These are phyloP conservation scores for Mortierella antarctica DNA, from an alignment of 192 early-diverging fungal species.

Conservation along the genomic window DNA sequence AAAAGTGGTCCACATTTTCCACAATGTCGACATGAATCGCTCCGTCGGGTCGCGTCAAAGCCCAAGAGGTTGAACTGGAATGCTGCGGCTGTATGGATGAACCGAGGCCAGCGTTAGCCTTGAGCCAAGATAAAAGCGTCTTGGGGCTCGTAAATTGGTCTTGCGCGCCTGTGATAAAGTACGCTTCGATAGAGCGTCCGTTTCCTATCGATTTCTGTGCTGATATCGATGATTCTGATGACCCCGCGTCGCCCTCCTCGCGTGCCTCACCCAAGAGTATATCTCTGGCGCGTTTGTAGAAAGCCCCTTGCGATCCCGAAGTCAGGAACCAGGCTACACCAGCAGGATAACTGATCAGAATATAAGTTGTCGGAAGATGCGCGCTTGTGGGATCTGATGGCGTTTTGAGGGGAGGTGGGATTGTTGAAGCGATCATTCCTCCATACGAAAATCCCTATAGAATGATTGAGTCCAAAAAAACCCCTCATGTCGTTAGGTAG, in stretches of 20 bases:
- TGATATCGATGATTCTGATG: background rate
- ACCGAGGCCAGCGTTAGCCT: constrained; percentile 32
- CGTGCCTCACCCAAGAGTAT: constrained; percentile 19
- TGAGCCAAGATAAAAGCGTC: constrained; percentile 36
- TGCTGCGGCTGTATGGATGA: constrained; percentile 2
- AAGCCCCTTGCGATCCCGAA: constrained; percentile 24
- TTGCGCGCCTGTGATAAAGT: constrained; percentile 41
- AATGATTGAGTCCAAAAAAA: background rate
- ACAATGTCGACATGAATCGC: constrained; percentile 41
- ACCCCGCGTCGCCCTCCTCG: background rate
- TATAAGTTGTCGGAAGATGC: constrained; percentile 38
- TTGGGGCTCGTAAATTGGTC: constrained; percentile 48
- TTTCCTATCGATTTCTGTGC: background rate
- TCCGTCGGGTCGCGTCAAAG: constrained; percentile 34
- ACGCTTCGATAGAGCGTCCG: constrained; percentile 18
- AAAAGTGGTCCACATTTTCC: constrained; percentile 43
- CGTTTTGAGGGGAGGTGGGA: constrained; percentile 37
- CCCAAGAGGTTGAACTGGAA: background rate
- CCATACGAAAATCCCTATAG: constrained; percentile 48
- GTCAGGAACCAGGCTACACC: constrained; percentile 54
- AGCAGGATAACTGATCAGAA: constrained; percentile 44
- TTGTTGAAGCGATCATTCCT: constrained; percentile 44
- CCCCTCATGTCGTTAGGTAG: background rate
- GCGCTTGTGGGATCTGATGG: constrained; percentile 20
- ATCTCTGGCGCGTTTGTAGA: constrained; percentile 20